phyloP scores from a whole-genome alignment of 2,329 filamentous ascomycete genomes.

The Uncinocarpus reesii region DNA sequence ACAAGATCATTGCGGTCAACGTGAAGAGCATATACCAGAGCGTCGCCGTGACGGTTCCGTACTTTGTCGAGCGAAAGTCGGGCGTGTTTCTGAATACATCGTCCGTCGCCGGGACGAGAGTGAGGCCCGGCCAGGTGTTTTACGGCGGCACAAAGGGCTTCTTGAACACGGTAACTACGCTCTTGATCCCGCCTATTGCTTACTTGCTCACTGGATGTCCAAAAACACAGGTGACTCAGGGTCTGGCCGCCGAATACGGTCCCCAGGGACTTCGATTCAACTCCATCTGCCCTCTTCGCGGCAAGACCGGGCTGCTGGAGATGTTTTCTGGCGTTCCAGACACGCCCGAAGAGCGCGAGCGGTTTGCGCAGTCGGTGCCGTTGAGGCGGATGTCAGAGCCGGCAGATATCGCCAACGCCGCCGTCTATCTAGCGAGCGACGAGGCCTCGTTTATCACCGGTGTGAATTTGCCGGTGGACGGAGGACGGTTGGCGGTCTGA shows the following conservation, averaged over 20 bases:
- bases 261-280: slow-evolving; percentile 16
- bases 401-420: slow-evolving; percentile 59
- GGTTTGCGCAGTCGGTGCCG: slow-evolving; percentile 8
- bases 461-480: slow-evolving; percentile 55
- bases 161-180: slow-evolving; percentile 35
- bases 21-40: slow-evolving; percentile 33
- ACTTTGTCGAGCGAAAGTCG: not conserved
- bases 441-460: slow-evolving; percentile 63
- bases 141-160: slow-evolving; percentile 37
- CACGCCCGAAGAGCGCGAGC: slow-evolving; percentile 10
- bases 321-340: slow-evolving; percentile 13
- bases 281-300: slow-evolving; percentile 18
- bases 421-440: slow-evolving; percentile 59
- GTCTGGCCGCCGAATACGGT: slow-evolving; percentile 15
- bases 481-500: slow-evolving; percentile 31
- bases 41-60: slow-evolving; percentile 19
- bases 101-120: slow-evolving; percentile 33
- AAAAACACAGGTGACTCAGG: slow-evolving; percentile 13
- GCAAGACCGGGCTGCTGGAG: slow-evolving; percentile 16
- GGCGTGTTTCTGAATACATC: slow-evolving; percentile 22
- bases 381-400: slow-evolving; percentile 30
- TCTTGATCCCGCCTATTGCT: too few species aligned
- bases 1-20: slow-evolving; percentile 35
- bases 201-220: too few species aligned
- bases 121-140: slow-evolving; percentile 36